Percentiles rank a stretch among this genome's conserved stretches.
These are phyloP conservation scores for Ganoderma sinense DNA, from an alignment of 1,284 basidiomycete genomes.

Conservation along the genomic window DNA sequence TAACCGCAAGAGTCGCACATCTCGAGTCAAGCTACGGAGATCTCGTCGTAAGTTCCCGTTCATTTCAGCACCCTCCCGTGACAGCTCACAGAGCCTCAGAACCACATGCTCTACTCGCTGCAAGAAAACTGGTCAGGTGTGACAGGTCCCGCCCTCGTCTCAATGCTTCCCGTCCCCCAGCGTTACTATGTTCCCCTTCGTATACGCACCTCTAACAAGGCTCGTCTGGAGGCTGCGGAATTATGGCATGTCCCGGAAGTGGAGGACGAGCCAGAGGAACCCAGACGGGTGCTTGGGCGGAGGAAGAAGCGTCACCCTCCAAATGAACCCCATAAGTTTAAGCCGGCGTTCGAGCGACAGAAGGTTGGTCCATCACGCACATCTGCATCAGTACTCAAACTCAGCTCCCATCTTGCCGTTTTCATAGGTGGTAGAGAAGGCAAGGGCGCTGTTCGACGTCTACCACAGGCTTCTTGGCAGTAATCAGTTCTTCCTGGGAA, in stretches of 20 bases:
- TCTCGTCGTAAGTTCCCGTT: slow-evolving; percentile 62
- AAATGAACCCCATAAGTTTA: slow-evolving; percentile 41
- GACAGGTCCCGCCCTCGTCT: slow-evolving; percentile 60
- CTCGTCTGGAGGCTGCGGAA: slow-evolving; percentile 66
- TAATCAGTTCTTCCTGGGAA: slow-evolving; percentile 58
- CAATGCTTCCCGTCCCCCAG: slow-evolving; percentile 69
- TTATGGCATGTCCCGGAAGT: slow-evolving; percentile 62
- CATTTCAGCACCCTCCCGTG: slow-evolving; percentile 10
- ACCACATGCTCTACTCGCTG: slow-evolving; percentile 67
- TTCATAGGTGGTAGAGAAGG: slow-evolving; percentile 65
- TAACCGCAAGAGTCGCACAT: slow-evolving; percentile 68
- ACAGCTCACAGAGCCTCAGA: slow-evolving; percentile 35
- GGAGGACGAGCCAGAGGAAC: slow-evolving; percentile 52
- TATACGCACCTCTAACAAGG: slow-evolving; percentile 61
- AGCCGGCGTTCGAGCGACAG: slow-evolving; percentile 66
- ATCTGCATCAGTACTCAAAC: neutral
- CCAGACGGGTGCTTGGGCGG: slow-evolving; percentile 38
- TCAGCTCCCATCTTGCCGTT: neutral
- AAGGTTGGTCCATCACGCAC: slow-evolving; percentile 51
- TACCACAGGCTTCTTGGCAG: slow-evolving; percentile 62
- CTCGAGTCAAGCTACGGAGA: slow-evolving; percentile 73
- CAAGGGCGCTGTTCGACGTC: slow-evolving; percentile 60
- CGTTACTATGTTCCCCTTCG: slow-evolving; percentile 75
- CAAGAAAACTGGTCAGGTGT: slow-evolving; percentile 67
- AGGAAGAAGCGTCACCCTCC: slow-evolving; percentile 43